Conservation (phyloP, 805 yeast species). For the Yamadazyma akitaensis region DNA sequence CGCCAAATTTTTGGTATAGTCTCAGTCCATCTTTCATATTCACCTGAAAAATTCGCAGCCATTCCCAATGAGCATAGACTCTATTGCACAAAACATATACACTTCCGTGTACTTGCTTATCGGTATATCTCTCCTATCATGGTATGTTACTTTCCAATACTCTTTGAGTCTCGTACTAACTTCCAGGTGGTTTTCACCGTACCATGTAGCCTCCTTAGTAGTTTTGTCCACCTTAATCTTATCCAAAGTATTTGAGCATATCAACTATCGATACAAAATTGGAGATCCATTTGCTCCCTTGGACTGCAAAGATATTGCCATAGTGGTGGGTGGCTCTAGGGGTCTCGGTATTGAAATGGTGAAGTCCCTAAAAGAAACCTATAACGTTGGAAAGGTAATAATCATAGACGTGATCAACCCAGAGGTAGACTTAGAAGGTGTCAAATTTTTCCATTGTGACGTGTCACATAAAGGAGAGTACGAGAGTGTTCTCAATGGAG, state of each 20-base stretch:
- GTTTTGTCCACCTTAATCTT: not conserved
- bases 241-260: not conserved
- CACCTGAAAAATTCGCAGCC: conserved; percentile 6
- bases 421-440: not conserved
- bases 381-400: conserved; percentile 9
- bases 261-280: not conserved
- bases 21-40: no score
- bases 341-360: conserved; percentile 50
- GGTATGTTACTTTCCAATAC: not conserved
- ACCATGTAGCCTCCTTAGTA: not conserved
- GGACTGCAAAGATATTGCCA: conserved; percentile 20
- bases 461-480: conserved; percentile 17
- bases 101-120: not conserved
- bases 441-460: conserved; percentile 23
- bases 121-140: not conserved
- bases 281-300: not conserved
- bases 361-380: conserved; percentile 18
- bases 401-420: conserved; percentile 16
- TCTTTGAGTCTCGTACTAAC: not conserved
- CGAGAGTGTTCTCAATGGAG: conserved; percentile 13
- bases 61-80: not conserved
- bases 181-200: not conserved
- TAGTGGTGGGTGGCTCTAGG: conserved; percentile 50
- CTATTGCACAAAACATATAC: not conserved
- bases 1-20: no score